Percentiles rank a stretch among this genome's conserved stretches.
phyloP scores from a whole-genome alignment of 1,284 basidiomycete genomes.

The Rhodotorula sp. region DNA sequence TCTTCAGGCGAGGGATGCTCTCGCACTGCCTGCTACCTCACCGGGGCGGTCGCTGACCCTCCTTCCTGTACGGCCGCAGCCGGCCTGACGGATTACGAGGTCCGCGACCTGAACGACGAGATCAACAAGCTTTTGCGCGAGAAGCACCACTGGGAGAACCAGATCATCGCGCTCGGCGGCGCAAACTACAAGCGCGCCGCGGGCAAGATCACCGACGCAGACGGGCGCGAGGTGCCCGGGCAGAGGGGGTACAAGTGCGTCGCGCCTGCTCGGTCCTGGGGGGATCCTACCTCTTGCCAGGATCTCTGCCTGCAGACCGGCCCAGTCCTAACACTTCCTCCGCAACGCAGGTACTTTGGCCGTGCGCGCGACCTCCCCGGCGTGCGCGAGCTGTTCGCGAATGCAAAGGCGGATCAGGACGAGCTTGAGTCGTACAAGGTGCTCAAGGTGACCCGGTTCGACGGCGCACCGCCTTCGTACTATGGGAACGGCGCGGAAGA shows the following conservation, averaged over 20 bases:
- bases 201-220: conserved; percentile 86
- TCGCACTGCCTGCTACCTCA: not conserved
- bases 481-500: conserved; percentile 89
- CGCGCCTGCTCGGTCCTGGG: too few relatives aligned
- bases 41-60: not conserved
- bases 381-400: conserved; percentile 87
- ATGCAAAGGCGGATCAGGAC: conserved; percentile 72
- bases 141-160: conserved; percentile 96
- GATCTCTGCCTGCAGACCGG: not conserved
- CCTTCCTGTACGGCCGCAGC: conserved; percentile 57
- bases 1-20: not conserved
- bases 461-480: conserved; percentile 82
- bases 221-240: conserved; percentile 90
- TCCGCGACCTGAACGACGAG: conserved; percentile 94
- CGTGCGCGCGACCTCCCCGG: conserved; percentile 95
- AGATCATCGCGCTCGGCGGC: conserved; percentile 90
- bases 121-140: conserved; percentile 96
- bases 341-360: conserved; percentile 78
- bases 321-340: not conserved
- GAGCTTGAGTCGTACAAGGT: conserved; percentile 87
- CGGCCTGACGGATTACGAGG: conserved; percentile 91
- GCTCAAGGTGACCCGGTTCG: conserved; percentile 57
- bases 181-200: conserved; percentile 89
- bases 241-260: conserved; percentile 97
- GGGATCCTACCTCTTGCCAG: too few relatives aligned